Percentiles rank a stretch among this genome's conserved stretches.
These are phyloP conservation scores for Fusarium cicatricum DNA, from an alignment of 2,329 filamentous ascomycete species.

Conservation along the genomic window DNA sequence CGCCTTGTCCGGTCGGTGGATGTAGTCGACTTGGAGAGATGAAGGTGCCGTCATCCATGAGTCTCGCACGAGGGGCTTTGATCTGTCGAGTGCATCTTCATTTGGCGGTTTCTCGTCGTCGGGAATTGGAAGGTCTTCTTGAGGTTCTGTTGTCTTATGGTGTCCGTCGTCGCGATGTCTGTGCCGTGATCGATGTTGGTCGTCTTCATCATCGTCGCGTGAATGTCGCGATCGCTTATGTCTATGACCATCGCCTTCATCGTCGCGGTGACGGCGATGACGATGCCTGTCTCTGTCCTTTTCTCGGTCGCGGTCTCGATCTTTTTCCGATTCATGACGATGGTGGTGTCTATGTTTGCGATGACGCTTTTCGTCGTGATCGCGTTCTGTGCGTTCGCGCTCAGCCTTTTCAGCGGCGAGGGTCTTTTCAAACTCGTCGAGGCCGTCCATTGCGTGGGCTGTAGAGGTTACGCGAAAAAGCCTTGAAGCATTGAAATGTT, in stretches of 20 bases:
- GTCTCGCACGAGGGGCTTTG: conserved; percentile 70
- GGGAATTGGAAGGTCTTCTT: conserved; percentile 60
- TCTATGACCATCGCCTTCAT: conserved; percentile 43
- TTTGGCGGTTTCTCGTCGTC: conserved; percentile 56
- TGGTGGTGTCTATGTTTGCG: conserved; percentile 56
- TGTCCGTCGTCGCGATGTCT: conserved; percentile 39
- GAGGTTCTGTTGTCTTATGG: conserved; percentile 56
- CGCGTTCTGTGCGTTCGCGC: conserved; percentile 57
- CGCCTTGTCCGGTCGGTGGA: conserved; percentile 65
- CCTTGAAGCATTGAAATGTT: background rate
- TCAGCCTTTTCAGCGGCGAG: conserved; percentile 71
- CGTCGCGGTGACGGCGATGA: conserved; percentile 39
- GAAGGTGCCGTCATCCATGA: conserved; percentile 95
- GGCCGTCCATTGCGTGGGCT: conserved; percentile 56
- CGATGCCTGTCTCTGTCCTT: conserved; percentile 34
- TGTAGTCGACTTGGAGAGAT: conserved; percentile 83
- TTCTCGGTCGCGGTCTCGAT: conserved; percentile 38
- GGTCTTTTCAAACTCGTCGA: conserved; percentile 79
- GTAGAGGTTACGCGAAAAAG: rapidly evolving
- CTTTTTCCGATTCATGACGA: conserved; percentile 50
- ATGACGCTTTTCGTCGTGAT: conserved; percentile 54
- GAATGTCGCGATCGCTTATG: conserved; percentile 42
- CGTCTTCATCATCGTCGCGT: conserved; percentile 46
- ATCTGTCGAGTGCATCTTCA: conserved; percentile 37
- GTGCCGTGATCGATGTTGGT: conserved; percentile 55